Conservation (phyloP, 2,329 filamentous ascomycete species). For the Clarireedia paspali region DNA sequence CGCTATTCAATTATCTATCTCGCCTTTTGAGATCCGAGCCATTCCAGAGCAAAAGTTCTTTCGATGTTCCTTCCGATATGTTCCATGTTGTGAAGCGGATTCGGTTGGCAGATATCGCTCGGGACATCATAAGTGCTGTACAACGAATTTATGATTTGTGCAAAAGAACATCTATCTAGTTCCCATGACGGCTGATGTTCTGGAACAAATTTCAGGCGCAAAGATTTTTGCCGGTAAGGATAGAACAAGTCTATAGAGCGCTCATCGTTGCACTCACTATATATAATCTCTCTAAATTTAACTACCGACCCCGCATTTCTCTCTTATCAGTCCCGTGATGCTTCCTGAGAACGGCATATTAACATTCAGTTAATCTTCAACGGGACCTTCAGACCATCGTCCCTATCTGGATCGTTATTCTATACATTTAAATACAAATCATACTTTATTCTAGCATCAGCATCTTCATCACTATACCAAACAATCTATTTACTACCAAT, state of each 20-base stretch:
- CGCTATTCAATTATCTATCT: neutral
- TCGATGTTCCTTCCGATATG: neutral
- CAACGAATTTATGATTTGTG: neutral
- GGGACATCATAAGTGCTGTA: neutral
- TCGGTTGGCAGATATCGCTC: neutral
- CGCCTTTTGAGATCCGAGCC: neutral
- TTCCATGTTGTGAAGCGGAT: neutral
- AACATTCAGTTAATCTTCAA: neutral
- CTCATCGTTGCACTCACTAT: too few species aligned
- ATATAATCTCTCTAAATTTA: neutral
- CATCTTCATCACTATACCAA: too few species aligned
- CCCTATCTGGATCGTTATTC: too few species aligned
- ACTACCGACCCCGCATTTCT: slow-evolving; percentile 3
- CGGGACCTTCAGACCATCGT: too few species aligned
- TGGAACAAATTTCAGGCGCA: too few species aligned
- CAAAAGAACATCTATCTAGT: too few species aligned
- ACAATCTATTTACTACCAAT: too few species aligned
- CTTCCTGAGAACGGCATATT: neutral
- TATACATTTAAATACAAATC: too few species aligned
- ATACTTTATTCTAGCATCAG: too few species aligned
- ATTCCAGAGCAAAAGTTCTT: neutral
- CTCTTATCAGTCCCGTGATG: slow-evolving; percentile 5
- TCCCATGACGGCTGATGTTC: too few species aligned
- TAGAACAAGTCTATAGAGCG: too few species aligned
- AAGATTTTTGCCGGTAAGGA: too few species aligned